Evolutionary conservation across 805 yeast genomes (phyloP).

Genomic region (Cyberlindnera maritima): DNA sequence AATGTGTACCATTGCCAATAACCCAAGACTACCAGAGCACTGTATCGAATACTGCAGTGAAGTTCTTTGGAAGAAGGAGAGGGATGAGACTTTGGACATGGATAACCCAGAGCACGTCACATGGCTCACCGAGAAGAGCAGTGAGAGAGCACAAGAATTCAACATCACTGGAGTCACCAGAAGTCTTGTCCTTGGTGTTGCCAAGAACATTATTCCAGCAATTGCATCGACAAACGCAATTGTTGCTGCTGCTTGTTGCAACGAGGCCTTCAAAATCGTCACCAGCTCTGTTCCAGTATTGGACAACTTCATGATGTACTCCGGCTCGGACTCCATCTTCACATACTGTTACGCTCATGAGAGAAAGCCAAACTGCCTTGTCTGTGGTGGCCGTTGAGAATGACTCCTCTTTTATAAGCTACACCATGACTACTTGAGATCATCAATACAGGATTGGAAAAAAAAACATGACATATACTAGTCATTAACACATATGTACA

Average conservation of each 20-base stretch:
- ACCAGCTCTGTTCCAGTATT: slow-evolving; percentile 65
- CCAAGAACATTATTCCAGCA: slow-evolving; percentile 89
- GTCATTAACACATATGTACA: background rate
- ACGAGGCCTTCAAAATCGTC: slow-evolving; percentile 78
- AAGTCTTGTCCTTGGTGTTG: slow-evolving; percentile 76
- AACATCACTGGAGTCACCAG: slow-evolving; percentile 71
- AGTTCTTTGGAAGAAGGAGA: slow-evolving; percentile 63
- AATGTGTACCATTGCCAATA: slow-evolving; percentile 89
- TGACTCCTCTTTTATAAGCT: background rate
- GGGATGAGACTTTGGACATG: slow-evolving; percentile 53
- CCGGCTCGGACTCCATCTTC: slow-evolving; percentile 79
- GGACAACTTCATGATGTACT: slow-evolving; percentile 80
- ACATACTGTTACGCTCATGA: slow-evolving; percentile 69
- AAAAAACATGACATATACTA: background rate
- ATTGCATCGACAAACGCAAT: slow-evolving; percentile 93
- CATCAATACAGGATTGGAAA: background rate
- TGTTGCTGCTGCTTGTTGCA: slow-evolving; percentile 84
- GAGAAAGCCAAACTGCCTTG: slow-evolving; percentile 62
- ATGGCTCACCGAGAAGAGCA: slow-evolving; percentile 56
- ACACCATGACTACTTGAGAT: too few relatives aligned
- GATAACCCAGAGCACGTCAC: slow-evolving; percentile 67
- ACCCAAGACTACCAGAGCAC: slow-evolving; percentile 93
- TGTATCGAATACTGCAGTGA: slow-evolving; percentile 89
- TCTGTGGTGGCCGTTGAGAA: slow-evolving; percentile 54
- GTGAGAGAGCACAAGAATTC: slow-evolving; percentile 57